Percentiles rank a stretch among this genome's conserved stretches.
Conservation (phyloP, 1,284 basidiomycete genomes). For the Melampsora abietis-canadensis region DNA sequence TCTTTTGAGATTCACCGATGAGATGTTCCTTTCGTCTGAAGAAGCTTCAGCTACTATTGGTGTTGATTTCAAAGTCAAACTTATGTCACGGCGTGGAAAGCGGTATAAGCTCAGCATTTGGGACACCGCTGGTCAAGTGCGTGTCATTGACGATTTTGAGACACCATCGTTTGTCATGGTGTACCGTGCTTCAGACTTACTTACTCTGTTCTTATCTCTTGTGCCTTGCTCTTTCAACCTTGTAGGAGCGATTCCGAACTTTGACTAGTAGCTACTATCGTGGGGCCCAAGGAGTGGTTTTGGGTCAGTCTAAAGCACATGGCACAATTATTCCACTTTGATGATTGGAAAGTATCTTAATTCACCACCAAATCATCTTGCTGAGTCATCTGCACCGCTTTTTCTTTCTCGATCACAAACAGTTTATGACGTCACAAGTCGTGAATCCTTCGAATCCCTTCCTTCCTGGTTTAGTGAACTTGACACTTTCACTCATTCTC, state of each 20-base stretch:
- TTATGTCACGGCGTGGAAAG: constrained; percentile 57
- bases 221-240: not conserved
- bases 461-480: constrained; percentile 91
- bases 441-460: constrained; percentile 85
- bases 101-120: constrained; percentile 61
- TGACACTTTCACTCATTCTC: constrained; percentile 78
- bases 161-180: too few relatives aligned
- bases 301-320: constrained; percentile 60
- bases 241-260: constrained; percentile 61
- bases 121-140: constrained; percentile 86
- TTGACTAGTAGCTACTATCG: constrained; percentile 88
- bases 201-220: too few relatives aligned
- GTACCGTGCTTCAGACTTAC: too few relatives aligned
- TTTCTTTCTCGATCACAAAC: not conserved
- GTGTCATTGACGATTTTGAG: constrained; percentile 59
- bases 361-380: not conserved
- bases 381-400: not conserved
- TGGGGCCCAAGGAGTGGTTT: constrained; percentile 87
- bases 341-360: constrained; percentile 7
- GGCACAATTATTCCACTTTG: constrained; percentile 27
- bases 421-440: constrained; percentile 92
- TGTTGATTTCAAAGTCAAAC: constrained; percentile 59
- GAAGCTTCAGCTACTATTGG: constrained; percentile 91
- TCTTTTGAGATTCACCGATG: constrained; percentile 87
- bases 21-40: constrained; percentile 91